Percentiles rank a stretch among this genome's conserved stretches.
Conservation (phyloP, 2,329 filamentous ascomycete species). For the Pyrenochaeta sp. region DNA sequence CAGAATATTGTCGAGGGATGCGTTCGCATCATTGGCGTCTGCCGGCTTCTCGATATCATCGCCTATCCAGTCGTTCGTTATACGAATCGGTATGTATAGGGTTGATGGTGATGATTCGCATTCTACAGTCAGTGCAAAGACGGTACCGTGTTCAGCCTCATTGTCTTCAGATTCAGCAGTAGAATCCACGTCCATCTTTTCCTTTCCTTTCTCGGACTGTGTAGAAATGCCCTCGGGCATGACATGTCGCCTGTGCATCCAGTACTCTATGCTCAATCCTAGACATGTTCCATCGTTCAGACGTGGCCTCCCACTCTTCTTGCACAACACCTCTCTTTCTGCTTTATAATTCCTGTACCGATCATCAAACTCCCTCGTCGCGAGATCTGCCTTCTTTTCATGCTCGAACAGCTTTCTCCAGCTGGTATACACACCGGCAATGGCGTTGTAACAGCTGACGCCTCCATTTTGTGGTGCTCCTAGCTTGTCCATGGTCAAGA, state of each 20-base stretch:
- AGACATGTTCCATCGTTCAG: constrained; percentile 74
- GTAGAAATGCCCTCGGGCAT: constrained; percentile 24
- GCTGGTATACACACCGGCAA: constrained; percentile 75
- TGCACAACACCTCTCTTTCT: constrained; percentile 69
- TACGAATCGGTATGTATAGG: constrained; percentile 67
- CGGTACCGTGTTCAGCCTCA: constrained; percentile 53
- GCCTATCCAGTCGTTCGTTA: constrained; percentile 78
- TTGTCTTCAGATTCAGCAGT: constrained; percentile 39
- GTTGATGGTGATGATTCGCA: constrained; percentile 60
- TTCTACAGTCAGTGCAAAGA: constrained; percentile 74
- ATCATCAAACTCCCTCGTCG: constrained; percentile 44
- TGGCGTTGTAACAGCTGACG: constrained; percentile 78
- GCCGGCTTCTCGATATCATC: constrained; percentile 67
- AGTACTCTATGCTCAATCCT: constrained; percentile 78
- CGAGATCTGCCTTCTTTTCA: constrained; percentile 62
- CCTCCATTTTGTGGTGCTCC: constrained; percentile 65
- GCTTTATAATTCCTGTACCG: constrained; percentile 56
- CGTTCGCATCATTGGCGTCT: constrained; percentile 44
- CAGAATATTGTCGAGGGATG: constrained; percentile 47
- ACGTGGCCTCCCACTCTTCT: constrained; percentile 71
- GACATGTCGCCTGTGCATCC: constrained; percentile 69
- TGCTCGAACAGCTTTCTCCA: constrained; percentile 73
- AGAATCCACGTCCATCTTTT: constrained; percentile 46
- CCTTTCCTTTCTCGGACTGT: constrained; percentile 47
- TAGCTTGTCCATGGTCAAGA: constrained; percentile 74